These are phyloP conservation scores for Globisporangium paroecandrum DNA, from an alignment of 352 stramenopile genomes.

Conservation along the genomic window DNA sequence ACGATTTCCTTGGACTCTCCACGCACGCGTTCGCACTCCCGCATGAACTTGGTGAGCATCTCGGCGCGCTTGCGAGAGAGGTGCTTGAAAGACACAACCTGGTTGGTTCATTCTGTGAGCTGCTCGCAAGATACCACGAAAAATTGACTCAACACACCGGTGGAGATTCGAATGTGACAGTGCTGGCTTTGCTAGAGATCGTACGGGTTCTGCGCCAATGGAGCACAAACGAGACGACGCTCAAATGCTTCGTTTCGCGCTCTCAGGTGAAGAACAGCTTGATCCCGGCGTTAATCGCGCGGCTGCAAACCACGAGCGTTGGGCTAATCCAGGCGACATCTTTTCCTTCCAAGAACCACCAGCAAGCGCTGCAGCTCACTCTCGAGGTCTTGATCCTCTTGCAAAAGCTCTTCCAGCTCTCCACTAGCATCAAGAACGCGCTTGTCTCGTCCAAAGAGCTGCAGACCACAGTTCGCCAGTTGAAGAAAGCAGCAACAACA, in stretches of 20 bases:
- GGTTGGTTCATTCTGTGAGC: background rate
- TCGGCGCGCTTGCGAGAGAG: constrained; percentile 5
- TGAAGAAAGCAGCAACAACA: background rate
- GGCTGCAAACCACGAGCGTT: background rate
- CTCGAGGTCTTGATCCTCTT: constrained; percentile 1
- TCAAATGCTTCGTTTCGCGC: background rate
- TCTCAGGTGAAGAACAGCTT: background rate
- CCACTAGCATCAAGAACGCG: background rate
- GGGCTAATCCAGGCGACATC: background rate
- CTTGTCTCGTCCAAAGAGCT: background rate
- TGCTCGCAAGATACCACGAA: background rate
- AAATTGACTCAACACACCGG: background rate
- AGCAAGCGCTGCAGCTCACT: constrained; percentile 1
- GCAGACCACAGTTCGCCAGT: background rate
- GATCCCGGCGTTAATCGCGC: background rate
- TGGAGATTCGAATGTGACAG: background rate
- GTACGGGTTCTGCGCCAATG: constrained; percentile 11
- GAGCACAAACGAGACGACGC: constrained; percentile 3
- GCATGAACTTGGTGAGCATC: background rate
- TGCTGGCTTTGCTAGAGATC: constrained; percentile 1
- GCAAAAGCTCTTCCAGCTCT: background rate
- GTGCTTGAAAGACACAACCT: constrained; percentile 3
- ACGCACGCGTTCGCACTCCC: constrained; percentile 22
- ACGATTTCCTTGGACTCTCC: constrained; percentile 19
- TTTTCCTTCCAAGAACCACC: background rate